phyloP scores from a whole-genome alignment of 345 rosid genomes.

The Hevea brasiliensis region DNA sequence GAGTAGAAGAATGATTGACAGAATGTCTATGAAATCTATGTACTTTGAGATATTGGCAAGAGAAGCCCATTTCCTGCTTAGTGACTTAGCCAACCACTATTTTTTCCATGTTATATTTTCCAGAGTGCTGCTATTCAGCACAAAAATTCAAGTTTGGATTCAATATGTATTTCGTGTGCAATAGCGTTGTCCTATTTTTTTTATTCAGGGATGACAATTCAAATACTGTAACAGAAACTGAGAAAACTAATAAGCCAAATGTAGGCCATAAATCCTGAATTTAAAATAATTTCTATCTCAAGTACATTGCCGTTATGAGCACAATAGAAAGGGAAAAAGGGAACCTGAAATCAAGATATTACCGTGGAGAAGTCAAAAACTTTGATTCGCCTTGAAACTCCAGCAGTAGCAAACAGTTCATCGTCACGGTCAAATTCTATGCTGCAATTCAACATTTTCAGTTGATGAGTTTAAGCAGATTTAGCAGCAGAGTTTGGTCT shows the following conservation, averaged over 20 bases:
- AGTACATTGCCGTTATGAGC: not conserved
- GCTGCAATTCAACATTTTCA: constrained; percentile 49
- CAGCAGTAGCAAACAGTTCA: constrained; percentile 95
- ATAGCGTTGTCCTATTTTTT: too few species aligned
- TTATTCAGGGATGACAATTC: not conserved
- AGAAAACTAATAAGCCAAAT: constrained; percentile 6
- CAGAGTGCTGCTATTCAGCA: too few species aligned
- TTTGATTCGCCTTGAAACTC: constrained; percentile 94
- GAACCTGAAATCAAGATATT: constrained; percentile 28
- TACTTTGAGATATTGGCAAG: not conserved
- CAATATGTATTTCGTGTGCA: too few species aligned
- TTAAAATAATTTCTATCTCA: not conserved
- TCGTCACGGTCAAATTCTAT: constrained; percentile 98
- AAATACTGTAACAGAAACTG: not conserved
- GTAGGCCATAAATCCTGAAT: not conserved
- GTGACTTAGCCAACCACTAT: not conserved
- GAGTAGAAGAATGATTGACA: not conserved
- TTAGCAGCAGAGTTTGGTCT: not conserved
- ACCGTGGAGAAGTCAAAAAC: constrained; percentile 91
- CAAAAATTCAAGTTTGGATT: too few species aligned
- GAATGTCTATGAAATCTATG: not conserved
- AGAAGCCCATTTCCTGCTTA: not conserved
- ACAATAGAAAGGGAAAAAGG: constrained; percentile 1
- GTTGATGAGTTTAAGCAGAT: constrained; percentile 17
- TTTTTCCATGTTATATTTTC: too few species aligned